Base-by-base conservation (phyloP, 2,329 filamentous ascomycete species). In the Ceratocystiopsis sp. region DNA sequence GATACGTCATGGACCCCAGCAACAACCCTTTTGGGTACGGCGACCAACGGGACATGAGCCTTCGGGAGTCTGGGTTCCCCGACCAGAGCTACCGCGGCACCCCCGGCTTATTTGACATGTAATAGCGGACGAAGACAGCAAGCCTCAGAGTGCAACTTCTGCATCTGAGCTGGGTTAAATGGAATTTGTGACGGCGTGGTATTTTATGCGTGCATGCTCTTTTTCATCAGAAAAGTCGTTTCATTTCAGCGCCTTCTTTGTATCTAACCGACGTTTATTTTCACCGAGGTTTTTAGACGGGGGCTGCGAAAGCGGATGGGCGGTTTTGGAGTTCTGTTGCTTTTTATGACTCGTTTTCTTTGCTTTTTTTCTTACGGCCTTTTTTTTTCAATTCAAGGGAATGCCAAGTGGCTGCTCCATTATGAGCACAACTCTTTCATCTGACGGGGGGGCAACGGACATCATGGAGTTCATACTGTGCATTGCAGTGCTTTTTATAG, bases 101-200 rank as follows among this genome's bases (percentile, higher is more conserved):
- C 4, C 4, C 36, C 9, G 34, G 40, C 9, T 18, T 50, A 12
- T 50, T 49, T 36, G 47, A 48, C 10, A 29, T 50, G 34, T 50
- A 39, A 49, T 10, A n/a, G 13, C 19, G 11, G 16, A 33, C 21
- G 14, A 21, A 25, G 2, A 16, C 11, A 9, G n/a, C 13, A 21
- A 15, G 9, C 10, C 10, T 10, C 10, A 9, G 14, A 9, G 14
- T 14, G 16, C 16, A 19, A 29, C 4, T 10, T 5, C 12, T 19
- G n/a, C 14, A n/a, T 17, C 9, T 2, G 25, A 29, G 9, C 5
- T 11, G 25, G 25, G 25, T 10, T 4, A 29, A 8, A 8, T 10
- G 25, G 25, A 10, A 29, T 29, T 8, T 29, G 25, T 2, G 10
- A 29, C 9, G 6, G 16, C 18, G 37, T 16, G 37, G 15, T 25